These are phyloP conservation scores for Crithidia mellificae DNA, from an alignment of 208 protist genomes.

Conservation along the genomic window DNA sequence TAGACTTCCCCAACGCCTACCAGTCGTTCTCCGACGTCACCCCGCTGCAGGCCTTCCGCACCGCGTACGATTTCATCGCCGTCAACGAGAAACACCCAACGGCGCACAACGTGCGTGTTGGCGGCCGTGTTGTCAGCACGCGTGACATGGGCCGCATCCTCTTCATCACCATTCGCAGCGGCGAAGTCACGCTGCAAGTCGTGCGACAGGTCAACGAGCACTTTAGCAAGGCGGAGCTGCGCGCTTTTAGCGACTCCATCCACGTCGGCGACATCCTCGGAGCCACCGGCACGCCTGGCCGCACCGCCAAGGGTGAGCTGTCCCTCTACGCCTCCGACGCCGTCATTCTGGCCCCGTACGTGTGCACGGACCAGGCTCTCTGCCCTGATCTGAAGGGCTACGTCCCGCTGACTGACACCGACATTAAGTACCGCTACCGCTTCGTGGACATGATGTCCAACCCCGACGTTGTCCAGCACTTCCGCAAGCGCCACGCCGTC, in stretches of 20 bases:
- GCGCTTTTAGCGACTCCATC: slow-evolving; percentile 46
- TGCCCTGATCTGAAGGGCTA: slow-evolving; percentile 80
- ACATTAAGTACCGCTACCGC: slow-evolving; percentile 87
- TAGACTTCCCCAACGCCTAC: slow-evolving; percentile 63
- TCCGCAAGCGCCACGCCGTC: slow-evolving; percentile 67
- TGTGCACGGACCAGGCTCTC: slow-evolving; percentile 82
- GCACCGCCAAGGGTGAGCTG: slow-evolving; percentile 85
- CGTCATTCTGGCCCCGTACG: slow-evolving; percentile 76
- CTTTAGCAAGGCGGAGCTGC: slow-evolving; percentile 58
- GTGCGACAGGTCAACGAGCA: slow-evolving; percentile 54
- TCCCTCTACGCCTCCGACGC: slow-evolving; percentile 65
- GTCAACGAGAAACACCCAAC: slow-evolving; percentile 8
- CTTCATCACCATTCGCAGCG: slow-evolving; percentile 76
- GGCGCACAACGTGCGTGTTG: slow-evolving; percentile 53
- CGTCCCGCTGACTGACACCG: slow-evolving; percentile 62
- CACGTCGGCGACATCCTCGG: slow-evolving; percentile 88
- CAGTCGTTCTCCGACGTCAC: slow-evolving; percentile 57
- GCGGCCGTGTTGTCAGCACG: slow-evolving; percentile 68
- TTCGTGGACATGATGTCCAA: slow-evolving; percentile 91
- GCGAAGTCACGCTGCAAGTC: slow-evolving; percentile 71
- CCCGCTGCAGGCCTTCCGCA: slow-evolving; percentile 49
- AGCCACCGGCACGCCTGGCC: slow-evolving; percentile 67
- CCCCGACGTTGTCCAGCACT: slow-evolving; percentile 40
- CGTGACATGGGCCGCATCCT: slow-evolving; percentile 87
- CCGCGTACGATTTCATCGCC: slow-evolving; percentile 41